A percentile compares a stretch with the other conserved stretches of the same genome.
Conservation (phyloP, 352 stramenopile species). For the Phytophthora pluvialis region DNA sequence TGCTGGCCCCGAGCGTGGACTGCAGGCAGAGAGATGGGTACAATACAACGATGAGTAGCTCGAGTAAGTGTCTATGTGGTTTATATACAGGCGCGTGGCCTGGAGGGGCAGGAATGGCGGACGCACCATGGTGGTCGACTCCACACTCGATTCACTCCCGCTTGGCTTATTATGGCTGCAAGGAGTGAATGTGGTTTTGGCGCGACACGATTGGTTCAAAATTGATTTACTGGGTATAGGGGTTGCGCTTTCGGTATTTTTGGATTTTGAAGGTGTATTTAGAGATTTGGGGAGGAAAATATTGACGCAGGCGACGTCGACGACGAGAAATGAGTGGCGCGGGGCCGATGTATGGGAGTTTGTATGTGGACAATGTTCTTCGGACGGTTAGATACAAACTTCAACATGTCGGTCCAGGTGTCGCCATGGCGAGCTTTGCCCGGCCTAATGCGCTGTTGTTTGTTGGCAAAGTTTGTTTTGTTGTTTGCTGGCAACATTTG, state of each 20-base stretch:
- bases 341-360: constrained; percentile 25
- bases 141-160: constrained; percentile 7
- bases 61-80: not conserved
- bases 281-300: constrained; percentile 13
- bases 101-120: not conserved
- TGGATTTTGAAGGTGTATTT: constrained; percentile 7
- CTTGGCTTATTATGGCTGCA: constrained; percentile 2
- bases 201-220: constrained; percentile 29
- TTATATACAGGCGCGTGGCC: not conserved
- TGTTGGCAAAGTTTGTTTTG: not conserved
- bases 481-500: too few species aligned
- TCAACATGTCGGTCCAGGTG: constrained; percentile 26
- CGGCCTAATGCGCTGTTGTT: not conserved
- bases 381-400: constrained; percentile 20
- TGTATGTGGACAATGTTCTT: constrained; percentile 34
- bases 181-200: constrained; percentile 17
- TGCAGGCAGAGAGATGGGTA: constrained; percentile 7
- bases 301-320: constrained; percentile 35
- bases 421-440: not conserved
- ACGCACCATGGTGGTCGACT: constrained; percentile 31
- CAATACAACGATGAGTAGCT: not conserved
- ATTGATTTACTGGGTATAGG: not conserved
- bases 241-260: constrained; percentile 10
- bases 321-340: constrained; percentile 33
- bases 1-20: constrained; percentile 6